A percentile compares a stretch with the other conserved stretches of the same genome.
Conservation (phyloP, 2,329 filamentous ascomycete genomes). For the Berkeleyomyces basicola region DNA sequence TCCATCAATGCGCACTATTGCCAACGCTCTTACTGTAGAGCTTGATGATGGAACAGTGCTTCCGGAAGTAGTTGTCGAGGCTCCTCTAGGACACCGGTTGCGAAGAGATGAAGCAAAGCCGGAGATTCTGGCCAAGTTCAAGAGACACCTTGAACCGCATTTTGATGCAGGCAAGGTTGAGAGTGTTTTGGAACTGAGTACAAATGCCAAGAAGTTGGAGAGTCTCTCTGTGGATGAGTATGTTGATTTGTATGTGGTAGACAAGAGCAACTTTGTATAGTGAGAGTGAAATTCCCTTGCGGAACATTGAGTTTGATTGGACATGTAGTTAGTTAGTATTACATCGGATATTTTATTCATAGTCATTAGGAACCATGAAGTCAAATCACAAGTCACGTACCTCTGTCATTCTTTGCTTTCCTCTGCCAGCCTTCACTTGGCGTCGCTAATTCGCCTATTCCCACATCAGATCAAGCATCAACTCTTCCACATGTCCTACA, state of each 20-base stretch:
- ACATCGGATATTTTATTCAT: background rate
- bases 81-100: constrained; percentile 80
- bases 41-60: constrained; percentile 87
- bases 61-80: constrained; percentile 82
- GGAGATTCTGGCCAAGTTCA: constrained; percentile 88
- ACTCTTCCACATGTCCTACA: no score
- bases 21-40: constrained; percentile 88
- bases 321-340: background rate
- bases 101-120: constrained; percentile 94
- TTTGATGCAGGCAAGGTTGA: constrained; percentile 59
- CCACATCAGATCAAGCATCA: no score
- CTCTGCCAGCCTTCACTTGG: no score
- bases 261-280: constrained; percentile 27
- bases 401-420: no score
- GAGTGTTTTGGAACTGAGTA: constrained; percentile 65
- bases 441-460: no score
- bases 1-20: constrained; percentile 83
- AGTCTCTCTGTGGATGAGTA: constrained; percentile 78
- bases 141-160: constrained; percentile 77
- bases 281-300: background rate
- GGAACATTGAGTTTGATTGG: background rate
- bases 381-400: no score
- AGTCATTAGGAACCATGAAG: no score
- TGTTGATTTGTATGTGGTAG: constrained; percentile 61
- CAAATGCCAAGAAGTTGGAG: constrained; percentile 60